phyloP scores from a whole-genome alignment of 2,329 filamentous ascomycete genomes.

The Stagonosporopsis vannaccii region DNA sequence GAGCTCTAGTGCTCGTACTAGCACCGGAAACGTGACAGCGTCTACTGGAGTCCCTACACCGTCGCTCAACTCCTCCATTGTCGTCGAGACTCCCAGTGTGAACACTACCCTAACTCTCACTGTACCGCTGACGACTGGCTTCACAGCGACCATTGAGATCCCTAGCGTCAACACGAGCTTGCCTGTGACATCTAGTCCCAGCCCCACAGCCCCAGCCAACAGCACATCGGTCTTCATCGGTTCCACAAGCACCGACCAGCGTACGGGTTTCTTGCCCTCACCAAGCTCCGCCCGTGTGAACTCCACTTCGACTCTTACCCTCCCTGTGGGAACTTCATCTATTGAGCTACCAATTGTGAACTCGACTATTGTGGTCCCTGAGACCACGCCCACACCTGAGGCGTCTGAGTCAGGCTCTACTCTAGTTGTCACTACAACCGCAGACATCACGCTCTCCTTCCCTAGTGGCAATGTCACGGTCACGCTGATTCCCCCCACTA shows the following conservation, averaged over 20 bases:
- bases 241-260: constrained; percentile 2
- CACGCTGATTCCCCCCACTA: constrained; percentile 11
- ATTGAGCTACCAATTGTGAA: constrained; percentile 2
- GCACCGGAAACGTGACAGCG: constrained; percentile 7
- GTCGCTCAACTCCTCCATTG: neutral
- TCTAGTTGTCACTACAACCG: constrained; percentile 1
- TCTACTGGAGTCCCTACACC: constrained; percentile 15
- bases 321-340: neutral
- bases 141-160: neutral
- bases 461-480: constrained; percentile 13
- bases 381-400: constrained; percentile 1
- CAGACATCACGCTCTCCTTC: constrained; percentile 15
- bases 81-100: constrained; percentile 2
- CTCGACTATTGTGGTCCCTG: constrained; percentile 6
- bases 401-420: constrained; percentile 10
- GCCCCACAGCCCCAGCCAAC: neutral
- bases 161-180: neutral
- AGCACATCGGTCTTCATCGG: neutral
- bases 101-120: constrained; percentile 4
- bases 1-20: neutral
- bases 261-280: constrained; percentile 1
- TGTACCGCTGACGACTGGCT: constrained; percentile 6
- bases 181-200: neutral
- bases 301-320: constrained; percentile 1
- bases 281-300: constrained; percentile 1